These are phyloP conservation scores for Parafenestella ontariensis DNA, from an alignment of 2,329 filamentous ascomycete species.

Conservation along the genomic window DNA sequence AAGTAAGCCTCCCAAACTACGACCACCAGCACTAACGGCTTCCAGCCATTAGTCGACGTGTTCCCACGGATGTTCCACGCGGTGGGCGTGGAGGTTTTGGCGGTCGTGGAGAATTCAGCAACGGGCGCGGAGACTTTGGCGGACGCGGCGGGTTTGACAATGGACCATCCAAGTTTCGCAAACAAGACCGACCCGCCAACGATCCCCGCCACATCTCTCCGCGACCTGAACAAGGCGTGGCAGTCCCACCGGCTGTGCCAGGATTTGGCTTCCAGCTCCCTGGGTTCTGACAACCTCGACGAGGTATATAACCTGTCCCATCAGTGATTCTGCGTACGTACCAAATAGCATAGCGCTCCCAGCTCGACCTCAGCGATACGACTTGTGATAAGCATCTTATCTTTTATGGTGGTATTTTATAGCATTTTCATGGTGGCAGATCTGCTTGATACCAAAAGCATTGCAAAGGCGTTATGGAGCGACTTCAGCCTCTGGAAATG, in stretches of 20 bases:
- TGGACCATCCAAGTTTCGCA: conserved; percentile 33
- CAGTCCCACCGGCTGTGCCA: conserved; percentile 61
- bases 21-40: conserved; percentile 14
- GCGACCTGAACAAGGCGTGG: conserved; percentile 51
- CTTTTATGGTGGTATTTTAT: neutral
- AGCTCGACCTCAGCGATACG: neutral
- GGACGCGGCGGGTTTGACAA: conserved; percentile 30
- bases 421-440: neutral
- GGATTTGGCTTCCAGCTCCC: conserved; percentile 61
- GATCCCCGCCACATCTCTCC: conserved; percentile 45
- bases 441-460: conserved; percentile 16
- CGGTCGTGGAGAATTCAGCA: no score
- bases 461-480: conserved; percentile 29
- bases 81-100: conserved; percentile 18
- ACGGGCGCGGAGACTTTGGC: conserved; percentile 15
- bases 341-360: neutral
- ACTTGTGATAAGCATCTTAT: neutral
- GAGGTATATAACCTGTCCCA: neutral
- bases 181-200: conserved; percentile 34
- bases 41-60: conserved; percentile 45
- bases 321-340: neutral
- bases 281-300: conserved; percentile 25
- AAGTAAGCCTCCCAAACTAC: conserved; percentile 3
- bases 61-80: conserved; percentile 42
- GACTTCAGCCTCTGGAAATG: neutral